Evolutionary conservation across 345 rosid species (phyloP).

Genomic region (Linum usitatissimum): DNA sequence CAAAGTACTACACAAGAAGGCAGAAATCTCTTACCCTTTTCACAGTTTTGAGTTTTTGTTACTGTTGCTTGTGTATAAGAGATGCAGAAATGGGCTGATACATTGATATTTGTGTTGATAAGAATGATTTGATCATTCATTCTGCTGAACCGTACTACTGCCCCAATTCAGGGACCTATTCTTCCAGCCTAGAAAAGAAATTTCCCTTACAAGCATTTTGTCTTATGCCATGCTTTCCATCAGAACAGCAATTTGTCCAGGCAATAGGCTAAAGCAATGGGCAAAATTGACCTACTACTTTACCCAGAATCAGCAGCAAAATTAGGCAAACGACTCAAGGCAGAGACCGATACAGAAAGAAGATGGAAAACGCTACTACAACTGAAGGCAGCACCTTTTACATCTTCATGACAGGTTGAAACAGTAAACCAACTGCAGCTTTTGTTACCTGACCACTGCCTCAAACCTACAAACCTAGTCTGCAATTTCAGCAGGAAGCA

Average conservation of each 20-base stretch:
- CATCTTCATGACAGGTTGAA: neutral
- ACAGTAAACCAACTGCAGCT: neutral
- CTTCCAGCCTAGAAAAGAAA: neutral
- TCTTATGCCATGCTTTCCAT: neutral
- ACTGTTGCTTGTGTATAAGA: neutral
- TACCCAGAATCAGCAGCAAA: too few species aligned
- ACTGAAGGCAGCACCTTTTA: neutral
- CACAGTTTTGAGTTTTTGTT: neutral
- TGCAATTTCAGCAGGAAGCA: neutral
- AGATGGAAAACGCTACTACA: neutral
- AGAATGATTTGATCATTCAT: constrained; percentile 22
- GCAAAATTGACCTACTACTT: neutral
- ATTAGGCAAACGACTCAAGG: neutral
- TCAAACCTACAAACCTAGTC: neutral
- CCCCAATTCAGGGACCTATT: constrained; percentile 3
- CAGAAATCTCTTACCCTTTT: too few species aligned
- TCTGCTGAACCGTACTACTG: neutral
- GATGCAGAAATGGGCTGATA: neutral
- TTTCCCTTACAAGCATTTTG: constrained; percentile 3
- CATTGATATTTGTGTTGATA: constrained; percentile 14
- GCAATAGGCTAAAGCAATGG: neutral
- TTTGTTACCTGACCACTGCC: neutral
- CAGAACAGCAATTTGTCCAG: constrained; percentile 7
- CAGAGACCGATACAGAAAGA: neutral
- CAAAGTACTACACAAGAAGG: too few species aligned